phyloP scores from a whole-genome alignment of 805 yeast genomes.

The Suhomyces sp. region DNA sequence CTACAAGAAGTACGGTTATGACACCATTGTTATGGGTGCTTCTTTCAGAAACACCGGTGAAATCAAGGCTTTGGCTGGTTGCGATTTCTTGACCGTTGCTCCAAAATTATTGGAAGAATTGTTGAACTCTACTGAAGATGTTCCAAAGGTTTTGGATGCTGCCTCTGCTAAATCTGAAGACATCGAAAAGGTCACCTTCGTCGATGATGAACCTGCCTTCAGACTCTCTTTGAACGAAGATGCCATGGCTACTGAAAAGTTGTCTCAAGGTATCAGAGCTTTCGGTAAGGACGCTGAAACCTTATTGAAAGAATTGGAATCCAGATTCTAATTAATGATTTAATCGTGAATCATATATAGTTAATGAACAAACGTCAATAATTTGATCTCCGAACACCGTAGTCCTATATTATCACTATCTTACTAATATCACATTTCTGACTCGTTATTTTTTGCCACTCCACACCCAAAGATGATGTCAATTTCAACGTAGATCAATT shows the following conservation, averaged over 20 bases:
- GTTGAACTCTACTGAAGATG: slow-evolving; percentile 68
- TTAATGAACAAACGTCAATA: neutral
- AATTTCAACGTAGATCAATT: neutral
- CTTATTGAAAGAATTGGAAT: slow-evolving; percentile 63
- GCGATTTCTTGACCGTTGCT: slow-evolving; percentile 92
- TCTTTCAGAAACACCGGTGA: slow-evolving; percentile 97
- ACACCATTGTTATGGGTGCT: slow-evolving; percentile 99
- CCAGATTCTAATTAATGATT: slow-evolving; percentile 41
- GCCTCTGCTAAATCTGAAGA: slow-evolving; percentile 48
- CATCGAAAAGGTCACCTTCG: slow-evolving; percentile 63
- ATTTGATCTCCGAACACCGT: neutral
- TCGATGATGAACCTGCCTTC: slow-evolving; percentile 86
- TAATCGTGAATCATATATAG: neutral
- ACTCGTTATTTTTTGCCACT: neutral
- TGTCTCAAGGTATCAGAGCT: slow-evolving; percentile 96
- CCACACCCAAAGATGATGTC: neutral
- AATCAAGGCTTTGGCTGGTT: slow-evolving; percentile 95
- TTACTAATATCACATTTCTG: neutral
- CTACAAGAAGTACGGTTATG: slow-evolving; percentile 95
- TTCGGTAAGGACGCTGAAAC: slow-evolving; percentile 92
- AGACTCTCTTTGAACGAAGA: slow-evolving; percentile 91
- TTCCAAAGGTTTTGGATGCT: slow-evolving; percentile 81
- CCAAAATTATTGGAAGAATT: slow-evolving; percentile 90
- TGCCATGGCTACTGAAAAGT: slow-evolving; percentile 97
- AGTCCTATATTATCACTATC: neutral